A percentile compares a stretch with the other conserved stretches of the same genome.
Conservation (phyloP, 2,329 filamentous ascomycete genomes). For the Fusarium proliferatum region DNA sequence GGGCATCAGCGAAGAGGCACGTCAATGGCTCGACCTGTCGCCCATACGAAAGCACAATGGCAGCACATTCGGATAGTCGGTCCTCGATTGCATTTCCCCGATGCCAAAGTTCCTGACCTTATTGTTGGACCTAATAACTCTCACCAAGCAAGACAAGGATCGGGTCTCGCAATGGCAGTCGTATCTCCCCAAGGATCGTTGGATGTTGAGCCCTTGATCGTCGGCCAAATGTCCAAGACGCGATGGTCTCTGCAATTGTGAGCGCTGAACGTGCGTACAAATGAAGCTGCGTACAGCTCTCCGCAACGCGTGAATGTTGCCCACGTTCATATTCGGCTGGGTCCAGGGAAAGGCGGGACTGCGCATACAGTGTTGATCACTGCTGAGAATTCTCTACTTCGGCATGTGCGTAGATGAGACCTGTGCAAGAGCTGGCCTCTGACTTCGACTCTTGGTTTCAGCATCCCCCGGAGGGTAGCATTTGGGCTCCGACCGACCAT, state of each 20-base stretch:
- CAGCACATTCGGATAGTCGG: neutral
- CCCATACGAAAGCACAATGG: no score
- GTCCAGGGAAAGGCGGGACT: neutral
- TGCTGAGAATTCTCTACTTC: neutral
- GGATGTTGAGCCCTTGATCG: neutral
- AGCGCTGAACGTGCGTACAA: neutral
- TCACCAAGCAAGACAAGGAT: neutral
- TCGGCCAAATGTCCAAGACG: neutral
- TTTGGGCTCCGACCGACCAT: neutral
- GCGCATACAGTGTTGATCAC: neutral
- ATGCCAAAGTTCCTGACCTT: neutral
- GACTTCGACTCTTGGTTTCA: neutral
- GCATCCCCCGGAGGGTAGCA: neutral
- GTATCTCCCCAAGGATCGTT: neutral
- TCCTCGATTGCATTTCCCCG: neutral
- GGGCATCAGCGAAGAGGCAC: neutral
- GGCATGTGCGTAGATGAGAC: neutral
- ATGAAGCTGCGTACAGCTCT: neutral
- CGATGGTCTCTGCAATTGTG: neutral
- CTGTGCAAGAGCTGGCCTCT: no score
- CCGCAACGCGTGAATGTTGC: neutral
- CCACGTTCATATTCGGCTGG: neutral
- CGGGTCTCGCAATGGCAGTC: neutral
- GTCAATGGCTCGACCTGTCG: accelerated
- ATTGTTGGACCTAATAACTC: neutral